These are phyloP conservation scores for Tothia fuscella DNA, from an alignment of 2,329 filamentous ascomycete species.

Conservation along the genomic window DNA sequence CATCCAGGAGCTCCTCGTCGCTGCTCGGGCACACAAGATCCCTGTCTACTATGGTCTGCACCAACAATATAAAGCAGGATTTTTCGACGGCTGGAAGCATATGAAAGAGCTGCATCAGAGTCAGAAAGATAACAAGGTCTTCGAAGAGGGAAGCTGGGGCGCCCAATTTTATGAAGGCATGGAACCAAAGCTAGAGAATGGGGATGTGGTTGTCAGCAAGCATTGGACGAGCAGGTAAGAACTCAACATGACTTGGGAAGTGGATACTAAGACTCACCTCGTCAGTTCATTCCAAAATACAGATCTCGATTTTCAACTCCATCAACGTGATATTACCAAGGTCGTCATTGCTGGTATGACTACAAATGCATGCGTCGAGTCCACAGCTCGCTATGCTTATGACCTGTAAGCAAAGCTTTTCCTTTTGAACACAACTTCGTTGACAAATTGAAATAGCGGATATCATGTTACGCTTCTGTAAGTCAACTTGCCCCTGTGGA, in stretches of 20 bases:
- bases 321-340: constrained; percentile 22
- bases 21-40: constrained; percentile 17
- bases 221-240: constrained; percentile 21
- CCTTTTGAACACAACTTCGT: background rate
- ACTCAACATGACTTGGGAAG: constrained; percentile 9
- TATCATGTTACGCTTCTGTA: too few species aligned
- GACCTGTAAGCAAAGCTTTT: constrained; percentile 17
- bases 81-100: constrained; percentile 20
- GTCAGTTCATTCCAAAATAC: constrained; percentile 25
- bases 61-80: constrained; percentile 17
- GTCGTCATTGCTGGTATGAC: constrained; percentile 22
- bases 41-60: constrained; percentile 27
- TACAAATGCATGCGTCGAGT: constrained; percentile 24
- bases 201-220: constrained; percentile 21
- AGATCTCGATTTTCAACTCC: constrained; percentile 25
- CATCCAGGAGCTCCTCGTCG: constrained; percentile 17
- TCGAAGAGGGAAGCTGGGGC: constrained; percentile 21
- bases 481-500: too few species aligned
- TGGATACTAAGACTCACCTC: too few species aligned
- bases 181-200: constrained; percentile 18
- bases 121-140: constrained; percentile 15
- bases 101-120: constrained; percentile 14
- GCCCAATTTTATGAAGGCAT: constrained; percentile 20
- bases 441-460: background rate
- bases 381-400: constrained; percentile 24